phyloP scores from a whole-genome alignment of 768 basidiomycete genomes.

The Russula sp. region DNA sequence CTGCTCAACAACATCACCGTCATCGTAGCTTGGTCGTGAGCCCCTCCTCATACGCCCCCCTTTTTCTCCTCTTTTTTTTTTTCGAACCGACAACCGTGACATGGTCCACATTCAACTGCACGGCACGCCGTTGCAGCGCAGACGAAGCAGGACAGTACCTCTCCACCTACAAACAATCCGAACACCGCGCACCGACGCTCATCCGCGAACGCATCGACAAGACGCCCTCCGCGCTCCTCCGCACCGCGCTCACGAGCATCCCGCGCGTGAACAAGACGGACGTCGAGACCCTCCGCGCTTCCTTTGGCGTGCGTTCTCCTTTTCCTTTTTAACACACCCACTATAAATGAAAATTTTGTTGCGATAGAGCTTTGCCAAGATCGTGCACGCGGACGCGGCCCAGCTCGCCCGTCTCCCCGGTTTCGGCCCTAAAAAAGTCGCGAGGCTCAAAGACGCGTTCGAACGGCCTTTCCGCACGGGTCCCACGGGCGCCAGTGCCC shows the following conservation, averaged over 20 bases:
- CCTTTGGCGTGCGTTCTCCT: slow-evolving; percentile 73
- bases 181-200: slow-evolving; percentile 85
- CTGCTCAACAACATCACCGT: slow-evolving; percentile 91
- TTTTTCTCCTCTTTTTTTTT: not conserved
- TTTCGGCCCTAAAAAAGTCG: slow-evolving; percentile 90
- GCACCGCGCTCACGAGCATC: slow-evolving; percentile 78
- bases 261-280: slow-evolving; percentile 97
- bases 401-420: slow-evolving; percentile 82
- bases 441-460: slow-evolving; percentile 85
- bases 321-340: not conserved
- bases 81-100: not conserved
- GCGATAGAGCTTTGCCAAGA: slow-evolving; percentile 74
- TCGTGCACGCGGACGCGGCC: slow-evolving; percentile 64
- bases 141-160: slow-evolving; percentile 94
- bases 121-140: too few relatives aligned
- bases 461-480: slow-evolving; percentile 77
- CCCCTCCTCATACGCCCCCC: slow-evolving; percentile 8
- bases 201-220: slow-evolving; percentile 95
- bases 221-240: slow-evolving; percentile 75
- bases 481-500: slow-evolving; percentile 42
- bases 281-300: slow-evolving; percentile 82
- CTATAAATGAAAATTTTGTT: not conserved
- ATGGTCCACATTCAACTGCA: not conserved
- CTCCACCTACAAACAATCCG: slow-evolving; percentile 85
- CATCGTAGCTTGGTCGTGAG: slow-evolving; percentile 87